Percentiles rank a stretch among this genome's conserved stretches.
phyloP scores from a whole-genome alignment of 305 asterid genomes.

The Plantago lanceolata region DNA sequence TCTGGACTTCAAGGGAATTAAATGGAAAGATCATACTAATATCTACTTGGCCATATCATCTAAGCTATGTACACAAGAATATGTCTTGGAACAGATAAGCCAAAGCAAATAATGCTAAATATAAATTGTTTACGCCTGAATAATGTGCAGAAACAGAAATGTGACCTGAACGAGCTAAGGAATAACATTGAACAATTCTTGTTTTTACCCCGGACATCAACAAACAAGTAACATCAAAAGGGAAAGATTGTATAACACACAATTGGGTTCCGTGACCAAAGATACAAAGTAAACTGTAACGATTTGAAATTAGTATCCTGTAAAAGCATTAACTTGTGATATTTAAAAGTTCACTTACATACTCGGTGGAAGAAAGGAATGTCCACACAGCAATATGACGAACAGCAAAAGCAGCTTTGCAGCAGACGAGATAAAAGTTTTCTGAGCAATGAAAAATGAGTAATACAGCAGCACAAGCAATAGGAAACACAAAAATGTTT shows the following conservation, averaged over 20 bases:
- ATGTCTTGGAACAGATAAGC: background rate
- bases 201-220: constrained; percentile 6
- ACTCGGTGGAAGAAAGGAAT: constrained; percentile 48
- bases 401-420: constrained; percentile 64
- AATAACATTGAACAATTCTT: background rate
- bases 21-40: background rate
- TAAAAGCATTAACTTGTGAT: constrained; percentile 3
- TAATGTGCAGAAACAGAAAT: too few species aligned
- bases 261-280: too few species aligned
- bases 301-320: constrained; percentile 13
- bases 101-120: background rate
- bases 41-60: background rate
- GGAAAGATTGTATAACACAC: too few species aligned
- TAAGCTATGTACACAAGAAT: background rate
- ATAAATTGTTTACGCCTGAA: background rate
- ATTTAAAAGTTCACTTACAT: constrained; percentile 46
- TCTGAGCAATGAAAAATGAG: constrained; percentile 80
- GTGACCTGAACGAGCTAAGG: background rate
- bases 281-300: constrained; percentile 5
- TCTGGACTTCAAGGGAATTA: constrained; percentile 12
- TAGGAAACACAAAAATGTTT: constrained; percentile 57
- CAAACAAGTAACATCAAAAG: background rate
- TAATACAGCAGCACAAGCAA: constrained; percentile 50
- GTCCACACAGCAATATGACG: constrained; percentile 46
- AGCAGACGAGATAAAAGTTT: constrained; percentile 65